Conservation (phyloP, 257 asterid species). For the Prunella vulgaris region DNA sequence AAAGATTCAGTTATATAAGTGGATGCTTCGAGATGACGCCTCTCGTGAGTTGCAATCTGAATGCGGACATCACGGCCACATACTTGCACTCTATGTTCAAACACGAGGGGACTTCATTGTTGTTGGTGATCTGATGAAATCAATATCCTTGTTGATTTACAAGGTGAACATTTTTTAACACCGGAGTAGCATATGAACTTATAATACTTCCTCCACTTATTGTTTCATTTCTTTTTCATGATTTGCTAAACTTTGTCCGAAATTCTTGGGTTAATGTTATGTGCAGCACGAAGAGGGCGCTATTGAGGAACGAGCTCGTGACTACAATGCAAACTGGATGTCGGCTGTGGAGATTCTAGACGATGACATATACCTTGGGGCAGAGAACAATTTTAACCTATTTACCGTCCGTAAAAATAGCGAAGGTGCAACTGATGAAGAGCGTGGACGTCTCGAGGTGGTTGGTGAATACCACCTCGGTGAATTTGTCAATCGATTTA, state of each 20-base stretch:
- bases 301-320: conserved; percentile 96
- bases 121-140: conserved; percentile 96
- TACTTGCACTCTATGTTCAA: conserved; percentile 94
- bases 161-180: conserved; percentile 46
- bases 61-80: conserved; percentile 98
- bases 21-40: conserved; percentile 93
- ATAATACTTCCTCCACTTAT: neutral
- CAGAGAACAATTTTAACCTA: conserved; percentile 82
- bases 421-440: conserved; percentile 96
- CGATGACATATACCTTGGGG: conserved; percentile 86
- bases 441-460: conserved; percentile 96
- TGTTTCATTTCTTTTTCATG: too few species aligned
- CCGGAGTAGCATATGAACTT: neutral
- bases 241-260: neutral
- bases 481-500: conserved; percentile 82
- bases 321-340: conserved; percentile 98
- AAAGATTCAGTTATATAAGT: conserved; percentile 91
- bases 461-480: conserved; percentile 98
- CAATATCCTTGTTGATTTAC: conserved; percentile 87
- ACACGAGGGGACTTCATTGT: conserved; percentile 97
- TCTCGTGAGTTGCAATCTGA: conserved; percentile 92
- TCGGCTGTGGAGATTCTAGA: conserved; percentile 98
- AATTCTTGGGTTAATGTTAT: conserved; percentile 9
- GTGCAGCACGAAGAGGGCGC: conserved; percentile 96
- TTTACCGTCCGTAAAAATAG: conserved; percentile 89